Percentiles rank a stretch among this genome's conserved stretches.
These are phyloP conservation scores for Madurella mycetomatis DNA, from an alignment of 2,329 filamentous ascomycete species.

Conservation along the genomic window DNA sequence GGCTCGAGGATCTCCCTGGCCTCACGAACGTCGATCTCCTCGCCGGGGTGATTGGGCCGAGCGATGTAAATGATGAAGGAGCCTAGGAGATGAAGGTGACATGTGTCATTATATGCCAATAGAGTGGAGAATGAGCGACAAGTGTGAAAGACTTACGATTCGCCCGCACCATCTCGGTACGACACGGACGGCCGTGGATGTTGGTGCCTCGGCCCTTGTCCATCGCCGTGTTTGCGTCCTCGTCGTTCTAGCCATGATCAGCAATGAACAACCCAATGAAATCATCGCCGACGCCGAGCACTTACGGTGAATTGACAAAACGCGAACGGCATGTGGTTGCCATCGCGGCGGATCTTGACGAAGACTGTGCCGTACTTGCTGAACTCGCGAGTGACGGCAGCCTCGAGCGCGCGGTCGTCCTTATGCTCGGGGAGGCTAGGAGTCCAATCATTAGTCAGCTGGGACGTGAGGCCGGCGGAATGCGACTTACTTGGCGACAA, in stretches of 20 bases:
- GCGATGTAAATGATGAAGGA: conserved; percentile 45
- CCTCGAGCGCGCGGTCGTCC: conserved; percentile 48
- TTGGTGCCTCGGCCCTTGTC: conserved; percentile 41
- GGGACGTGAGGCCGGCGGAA: background rate
- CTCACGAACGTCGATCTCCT: conserved; percentile 39
- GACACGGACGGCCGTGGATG: conserved; percentile 54
- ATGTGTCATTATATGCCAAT: background rate
- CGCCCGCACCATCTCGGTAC: conserved; percentile 56
- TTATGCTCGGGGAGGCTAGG: conserved; percentile 47
- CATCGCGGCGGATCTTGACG: conserved; percentile 60
- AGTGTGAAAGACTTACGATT: conserved; percentile 44
- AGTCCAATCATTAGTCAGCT: conserved; percentile 2
- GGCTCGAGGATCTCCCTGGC: conserved; percentile 38
- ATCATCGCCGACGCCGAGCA: background rate
- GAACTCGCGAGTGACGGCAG: conserved; percentile 50
- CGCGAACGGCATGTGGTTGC: conserved; percentile 56
- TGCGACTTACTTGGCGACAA: conserved; percentile 59
- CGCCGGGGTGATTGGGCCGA: conserved; percentile 32
- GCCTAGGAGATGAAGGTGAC: conserved; percentile 36
- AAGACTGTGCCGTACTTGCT: conserved; percentile 52
- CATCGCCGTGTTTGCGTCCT: conserved; percentile 46
- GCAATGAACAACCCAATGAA: background rate
- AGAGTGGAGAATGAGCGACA: background rate
- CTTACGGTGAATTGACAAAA: conserved; percentile 61
- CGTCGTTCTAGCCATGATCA: conserved; percentile 40